Base-by-base conservation (phyloP, 306 rosid species). In the Corylus avellana region DNA sequence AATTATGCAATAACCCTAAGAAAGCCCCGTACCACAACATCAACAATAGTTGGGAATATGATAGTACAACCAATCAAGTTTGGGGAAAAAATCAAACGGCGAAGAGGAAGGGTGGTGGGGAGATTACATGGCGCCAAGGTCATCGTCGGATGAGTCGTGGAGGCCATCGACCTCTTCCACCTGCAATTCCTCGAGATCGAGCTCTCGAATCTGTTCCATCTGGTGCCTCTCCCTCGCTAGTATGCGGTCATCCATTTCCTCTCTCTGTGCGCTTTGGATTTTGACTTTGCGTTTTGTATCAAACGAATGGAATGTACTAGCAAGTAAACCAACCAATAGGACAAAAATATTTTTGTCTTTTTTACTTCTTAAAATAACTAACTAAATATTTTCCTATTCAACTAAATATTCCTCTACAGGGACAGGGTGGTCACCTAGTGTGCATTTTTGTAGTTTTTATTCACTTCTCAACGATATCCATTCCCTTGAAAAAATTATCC, bases 181-280 rank as follows among this genome's bases (percentile, higher is more conserved):
- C 61, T 84, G 92, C 81, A 95, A 87, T 50, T 91, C 93, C 71
- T 95, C 99, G 66, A 84, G 86, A 87, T 95, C 99, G 79, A 95
- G 99, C 85, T 88, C 87, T 77, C 85, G 91, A 85, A 93, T 92
- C 80, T 90, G 93, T 80, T 95, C 93, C 78, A 95, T 92, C 93
- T 95, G 98, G 58, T 50, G 82, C 87, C 92, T 84, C 84, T 93
- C 99, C 57, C 91, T 83, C 81, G 85, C 98, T 12, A 90, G 68
- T 11, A 90, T 32, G 79, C 89, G 86, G 44, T 87, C 80, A 0
- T 88, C 94, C 99, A 95, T 95, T 54, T 25, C 49, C 51, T 4
- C 32, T 11, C 32, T 4, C 13, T 10, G 73, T 50, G 13, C 0
- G 14, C 16, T 66, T 37, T 17, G 67, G 67, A 46, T 57, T 74